These are phyloP conservation scores for Stephania cephalantha DNA, from an alignment of 164 flowering plant genomes.

Conservation along the genomic window DNA sequence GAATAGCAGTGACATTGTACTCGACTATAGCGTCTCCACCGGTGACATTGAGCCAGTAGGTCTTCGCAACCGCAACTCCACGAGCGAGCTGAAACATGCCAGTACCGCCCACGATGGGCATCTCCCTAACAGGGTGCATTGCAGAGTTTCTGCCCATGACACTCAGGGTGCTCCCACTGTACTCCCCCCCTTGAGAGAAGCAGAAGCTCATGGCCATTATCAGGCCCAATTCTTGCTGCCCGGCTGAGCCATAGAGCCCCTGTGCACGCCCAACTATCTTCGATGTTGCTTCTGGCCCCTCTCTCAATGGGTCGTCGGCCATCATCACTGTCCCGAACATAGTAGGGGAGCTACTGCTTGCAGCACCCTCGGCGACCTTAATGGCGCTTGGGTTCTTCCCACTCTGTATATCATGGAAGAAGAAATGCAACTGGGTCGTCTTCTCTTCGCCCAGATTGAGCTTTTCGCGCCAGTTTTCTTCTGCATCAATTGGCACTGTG, in stretches of 20 bases:
- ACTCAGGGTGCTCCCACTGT: constrained; percentile 38
- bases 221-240: constrained; percentile 19
- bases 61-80: constrained; percentile 35
- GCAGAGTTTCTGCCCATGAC: constrained; percentile 28
- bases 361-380: constrained; percentile 29
- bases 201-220: constrained; percentile 19
- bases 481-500: not conserved
- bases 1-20: constrained; percentile 30
- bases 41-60: constrained; percentile 20
- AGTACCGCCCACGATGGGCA: constrained; percentile 47
- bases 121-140: constrained; percentile 30
- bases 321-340: constrained; percentile 33
- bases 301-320: constrained; percentile 46
- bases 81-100: constrained; percentile 39
- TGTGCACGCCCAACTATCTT: constrained; percentile 48
- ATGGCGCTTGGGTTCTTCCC: constrained; percentile 31
- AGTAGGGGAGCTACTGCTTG: constrained; percentile 21
- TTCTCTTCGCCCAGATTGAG: constrained; percentile 12
- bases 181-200: constrained; percentile 28
- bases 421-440: constrained; percentile 34
- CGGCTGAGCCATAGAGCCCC: constrained; percentile 37
- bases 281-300: constrained; percentile 32
- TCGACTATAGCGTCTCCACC: constrained; percentile 41
- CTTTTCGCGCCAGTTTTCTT: not conserved
- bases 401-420: constrained; percentile 45